Percentiles rank a stretch among this genome's conserved stretches.
Evolutionary conservation across 495 filamentous ascomycete species (phyloP).

Genomic region (Annulohypoxylon stygium): DNA sequence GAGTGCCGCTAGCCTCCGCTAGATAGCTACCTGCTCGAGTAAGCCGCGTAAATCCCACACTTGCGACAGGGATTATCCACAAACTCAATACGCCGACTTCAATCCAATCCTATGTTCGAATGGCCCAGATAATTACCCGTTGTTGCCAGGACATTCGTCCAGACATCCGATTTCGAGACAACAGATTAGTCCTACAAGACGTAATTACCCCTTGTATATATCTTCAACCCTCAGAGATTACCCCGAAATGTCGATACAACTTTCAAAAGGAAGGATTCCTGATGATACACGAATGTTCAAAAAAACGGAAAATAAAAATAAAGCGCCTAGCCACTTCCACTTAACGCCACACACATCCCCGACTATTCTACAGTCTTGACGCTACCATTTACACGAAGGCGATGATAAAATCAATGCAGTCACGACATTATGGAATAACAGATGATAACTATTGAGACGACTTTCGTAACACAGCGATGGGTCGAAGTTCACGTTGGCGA

Average conservation of each 20-base stretch:
- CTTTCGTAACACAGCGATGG: conserved; percentile 5
- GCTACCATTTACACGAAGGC: neutral
- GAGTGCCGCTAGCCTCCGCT: neutral
- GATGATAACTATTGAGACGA: conserved; percentile 23
- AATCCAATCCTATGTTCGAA: neutral
- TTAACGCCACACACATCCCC: neutral
- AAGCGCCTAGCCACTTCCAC: conserved; percentile 18
- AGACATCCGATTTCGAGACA: neutral
- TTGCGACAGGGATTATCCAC: neutral
- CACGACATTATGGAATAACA: conserved; percentile 34
- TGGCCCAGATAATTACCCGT: neutral
- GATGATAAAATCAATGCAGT: conserved; percentile 19
- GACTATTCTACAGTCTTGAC: neutral
- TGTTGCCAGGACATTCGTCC: neutral
- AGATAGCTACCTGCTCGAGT: neutral
- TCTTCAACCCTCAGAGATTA: neutral
- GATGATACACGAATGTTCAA: conserved; percentile 14
- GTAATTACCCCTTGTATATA: conserved; percentile 17
- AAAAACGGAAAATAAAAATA: conserved; percentile 20
- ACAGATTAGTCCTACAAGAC: neutral
- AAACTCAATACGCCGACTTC: neutral
- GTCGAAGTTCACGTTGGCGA: neutral
- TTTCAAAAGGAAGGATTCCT: neutral
- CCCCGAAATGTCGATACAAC: conserved; percentile 7
- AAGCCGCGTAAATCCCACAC: neutral